Conservation (phyloP, 176 grass and related monocot genomes). For the Elymus sibiricus region DNA sequence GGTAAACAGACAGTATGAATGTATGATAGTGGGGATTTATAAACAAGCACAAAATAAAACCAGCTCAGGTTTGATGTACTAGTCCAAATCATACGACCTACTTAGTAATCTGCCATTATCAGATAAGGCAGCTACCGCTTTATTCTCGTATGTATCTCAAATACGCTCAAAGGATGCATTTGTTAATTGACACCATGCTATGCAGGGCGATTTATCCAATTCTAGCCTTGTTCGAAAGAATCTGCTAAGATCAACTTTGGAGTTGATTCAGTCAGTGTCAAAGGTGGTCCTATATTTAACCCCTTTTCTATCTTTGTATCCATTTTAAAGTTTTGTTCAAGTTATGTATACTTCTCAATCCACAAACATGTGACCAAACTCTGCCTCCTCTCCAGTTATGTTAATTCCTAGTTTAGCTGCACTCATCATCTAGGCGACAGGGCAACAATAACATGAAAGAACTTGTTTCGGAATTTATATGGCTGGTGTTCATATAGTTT, state of each 20-base stretch:
- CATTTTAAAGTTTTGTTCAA: slow-evolving; percentile 13
- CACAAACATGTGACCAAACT: background rate
- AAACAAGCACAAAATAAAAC: background rate
- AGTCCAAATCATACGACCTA: slow-evolving; percentile 6
- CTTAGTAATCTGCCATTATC: background rate
- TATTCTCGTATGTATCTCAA: slow-evolving; percentile 11
- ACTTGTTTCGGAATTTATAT: slow-evolving; percentile 17
- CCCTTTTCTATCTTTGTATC: background rate
- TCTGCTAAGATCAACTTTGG: slow-evolving; percentile 70
- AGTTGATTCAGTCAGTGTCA: slow-evolving; percentile 61
- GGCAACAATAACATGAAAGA: background rate
- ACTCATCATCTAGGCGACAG: background rate
- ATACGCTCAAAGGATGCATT: background rate
- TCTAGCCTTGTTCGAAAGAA: slow-evolving; percentile 75
- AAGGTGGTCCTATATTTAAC: slow-evolving; percentile 51
- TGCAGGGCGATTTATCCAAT: slow-evolving; percentile 71
- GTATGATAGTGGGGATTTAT: background rate
- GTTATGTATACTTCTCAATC: background rate
- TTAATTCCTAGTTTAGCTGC: background rate
- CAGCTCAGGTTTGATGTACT: background rate
- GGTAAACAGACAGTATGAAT: background rate
- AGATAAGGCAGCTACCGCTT: background rate
- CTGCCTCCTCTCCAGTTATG: background rate
- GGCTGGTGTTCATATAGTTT: background rate
- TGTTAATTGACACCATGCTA: slow-evolving; percentile 26